phyloP scores from a whole-genome alignment of 257 asterid species.

The Anisodus acutangulus region DNA sequence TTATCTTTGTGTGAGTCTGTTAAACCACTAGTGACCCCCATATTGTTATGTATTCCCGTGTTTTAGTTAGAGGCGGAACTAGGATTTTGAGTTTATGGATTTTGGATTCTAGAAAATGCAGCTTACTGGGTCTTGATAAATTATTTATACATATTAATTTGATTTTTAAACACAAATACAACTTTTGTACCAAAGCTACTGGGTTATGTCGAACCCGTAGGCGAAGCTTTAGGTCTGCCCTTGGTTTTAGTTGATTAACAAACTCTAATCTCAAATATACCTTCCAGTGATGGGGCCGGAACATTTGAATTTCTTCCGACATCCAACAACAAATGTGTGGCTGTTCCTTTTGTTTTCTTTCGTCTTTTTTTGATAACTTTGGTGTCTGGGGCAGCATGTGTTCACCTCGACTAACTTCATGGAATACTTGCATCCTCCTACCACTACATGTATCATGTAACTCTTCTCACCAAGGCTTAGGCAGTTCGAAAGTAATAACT shows the following conservation, averaged over 20 bases:
- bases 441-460: conserved; percentile 2
- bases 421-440: conserved; percentile 4
- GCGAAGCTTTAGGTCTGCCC: no score
- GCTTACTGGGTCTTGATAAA: no score
- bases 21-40: not conserved
- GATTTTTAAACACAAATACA: no score
- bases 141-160: no score
- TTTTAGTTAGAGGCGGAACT: not conserved
- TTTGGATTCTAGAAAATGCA: no score
- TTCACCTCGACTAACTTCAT: not conserved
- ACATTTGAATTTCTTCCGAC: no score
- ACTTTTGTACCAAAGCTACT: no score
- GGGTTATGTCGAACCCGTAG: no score
- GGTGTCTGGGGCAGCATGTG: not conserved
- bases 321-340: not conserved
- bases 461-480: not conserved
- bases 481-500: not conserved
- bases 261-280: not conserved
- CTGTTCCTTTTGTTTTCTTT: not conserved
- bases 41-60: not conserved
- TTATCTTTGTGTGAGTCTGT: not conserved
- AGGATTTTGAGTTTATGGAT: no score
- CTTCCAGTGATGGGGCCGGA: not conserved
- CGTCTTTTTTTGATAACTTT: conserved; percentile 4
- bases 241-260: not conserved